A percentile compares a stretch with the other conserved stretches of the same genome.
These are phyloP conservation scores for Cryomyces minteri DNA, from an alignment of 495 filamentous ascomycete species.

Conservation along the genomic window DNA sequence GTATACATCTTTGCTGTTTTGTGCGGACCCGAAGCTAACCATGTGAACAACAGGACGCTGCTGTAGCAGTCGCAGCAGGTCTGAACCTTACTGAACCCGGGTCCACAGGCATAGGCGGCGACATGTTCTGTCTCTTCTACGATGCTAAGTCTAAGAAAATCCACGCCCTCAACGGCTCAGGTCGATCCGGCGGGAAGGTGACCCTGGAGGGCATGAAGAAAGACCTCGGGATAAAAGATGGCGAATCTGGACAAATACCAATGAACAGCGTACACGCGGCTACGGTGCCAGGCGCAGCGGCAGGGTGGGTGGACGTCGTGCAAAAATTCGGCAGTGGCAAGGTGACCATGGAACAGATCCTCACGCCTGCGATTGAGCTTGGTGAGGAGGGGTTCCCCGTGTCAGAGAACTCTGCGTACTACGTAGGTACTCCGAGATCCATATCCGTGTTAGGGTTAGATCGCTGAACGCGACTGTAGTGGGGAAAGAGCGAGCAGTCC, in stretches of 20 bases:
- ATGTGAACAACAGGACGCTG: slow-evolving; percentile 50
- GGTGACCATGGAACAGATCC: slow-evolving; percentile 55
- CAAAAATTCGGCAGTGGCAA: slow-evolving; percentile 84
- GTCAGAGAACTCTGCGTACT: slow-evolving; percentile 52
- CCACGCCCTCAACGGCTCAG: slow-evolving; percentile 78
- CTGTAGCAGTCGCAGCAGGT: slow-evolving; percentile 75
- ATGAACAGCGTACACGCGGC: slow-evolving; percentile 61
- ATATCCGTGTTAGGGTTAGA: too few species aligned
- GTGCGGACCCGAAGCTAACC: slow-evolving; percentile 1
- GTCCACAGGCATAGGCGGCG: slow-evolving; percentile 91
- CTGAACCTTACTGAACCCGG: slow-evolving; percentile 88
- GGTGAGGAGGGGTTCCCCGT: slow-evolving; percentile 85
- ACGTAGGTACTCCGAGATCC: slow-evolving; percentile 15
- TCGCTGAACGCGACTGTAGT: slow-evolving; percentile 26
- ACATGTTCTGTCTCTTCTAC: slow-evolving; percentile 96
- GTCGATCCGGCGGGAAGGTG: slow-evolving; percentile 50
- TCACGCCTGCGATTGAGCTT: slow-evolving; percentile 68
- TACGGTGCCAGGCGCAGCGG: slow-evolving; percentile 78
- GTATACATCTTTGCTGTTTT: slow-evolving; percentile 8
- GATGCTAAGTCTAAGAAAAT: slow-evolving; percentile 64
- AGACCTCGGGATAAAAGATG: slow-evolving; percentile 48
- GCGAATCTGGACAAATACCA: slow-evolving; percentile 45
- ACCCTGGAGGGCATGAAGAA: slow-evolving; percentile 32
- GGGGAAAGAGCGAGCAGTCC: slow-evolving; percentile 37
- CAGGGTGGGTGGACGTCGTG: slow-evolving; percentile 88